These are phyloP conservation scores for Penicillium olsonii DNA, from an alignment of 2,329 filamentous ascomycete species.

Conservation along the genomic window DNA sequence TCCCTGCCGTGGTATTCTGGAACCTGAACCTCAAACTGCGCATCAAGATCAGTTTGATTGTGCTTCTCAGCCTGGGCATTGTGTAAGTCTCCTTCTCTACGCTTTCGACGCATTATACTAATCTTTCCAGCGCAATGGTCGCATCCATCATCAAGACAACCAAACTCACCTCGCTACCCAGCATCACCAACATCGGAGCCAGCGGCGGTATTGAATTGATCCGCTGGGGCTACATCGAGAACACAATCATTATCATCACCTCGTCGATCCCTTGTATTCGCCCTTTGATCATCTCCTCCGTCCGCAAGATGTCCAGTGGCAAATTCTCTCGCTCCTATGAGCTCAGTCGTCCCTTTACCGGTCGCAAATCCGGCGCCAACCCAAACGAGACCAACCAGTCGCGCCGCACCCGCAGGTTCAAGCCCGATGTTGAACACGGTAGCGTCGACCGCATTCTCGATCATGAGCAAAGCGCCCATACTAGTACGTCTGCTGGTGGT, in stretches of 20 bases:
- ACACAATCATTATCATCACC: constrained; percentile 33
- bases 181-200: constrained; percentile 29
- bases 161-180: constrained; percentile 26
- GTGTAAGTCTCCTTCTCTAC: constrained; percentile 21
- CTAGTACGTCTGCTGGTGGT: constrained; percentile 11
- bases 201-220: constrained; percentile 28
- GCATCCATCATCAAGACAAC: constrained; percentile 37
- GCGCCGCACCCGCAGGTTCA: constrained; percentile 13
- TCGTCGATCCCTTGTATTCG: constrained; percentile 34
- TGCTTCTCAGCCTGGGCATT: constrained; percentile 30
- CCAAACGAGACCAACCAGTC: constrained; percentile 20
- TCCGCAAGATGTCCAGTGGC: constrained; percentile 31
- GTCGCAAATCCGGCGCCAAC: constrained; percentile 13
- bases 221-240: constrained; percentile 34
- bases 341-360: constrained; percentile 26
- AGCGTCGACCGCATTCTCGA: constrained; percentile 31
- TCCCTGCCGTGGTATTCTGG: constrained; percentile 33
- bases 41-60: constrained; percentile 31
- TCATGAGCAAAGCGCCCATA: constrained; percentile 11
- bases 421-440: constrained; percentile 18
- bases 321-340: constrained; percentile 30
- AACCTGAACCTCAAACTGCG: constrained; percentile 31
- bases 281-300: constrained; percentile 32
- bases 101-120: not conserved
- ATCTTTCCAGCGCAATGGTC: constrained; percentile 28